Base-by-base conservation (phyloP, 2,329 filamentous ascomycete genomes). In the Macroventuria anomochaeta region DNA sequence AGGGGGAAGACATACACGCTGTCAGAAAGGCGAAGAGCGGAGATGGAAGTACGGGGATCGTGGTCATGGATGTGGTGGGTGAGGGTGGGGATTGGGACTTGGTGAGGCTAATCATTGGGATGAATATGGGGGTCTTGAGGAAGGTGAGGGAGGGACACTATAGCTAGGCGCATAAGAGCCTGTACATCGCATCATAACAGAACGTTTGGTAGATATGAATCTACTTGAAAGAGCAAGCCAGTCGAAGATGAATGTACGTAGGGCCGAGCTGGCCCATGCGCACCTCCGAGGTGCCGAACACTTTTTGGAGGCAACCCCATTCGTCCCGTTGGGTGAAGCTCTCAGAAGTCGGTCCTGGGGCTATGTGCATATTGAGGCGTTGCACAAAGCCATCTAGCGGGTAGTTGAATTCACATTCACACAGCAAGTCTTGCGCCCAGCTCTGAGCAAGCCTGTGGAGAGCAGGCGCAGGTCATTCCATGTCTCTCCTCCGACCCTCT, bases 11-110 rank as follows among this genome's bases (percentile, higher is more conserved):
- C 34, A 69, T 73, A 59, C 23, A 8, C n/a, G n/a, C n/a, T 25
- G 33, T 66, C 77, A 79, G 38, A 78, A 87, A 28, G 87, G 88
- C 37, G 20, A 58, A 61, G 41, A 38, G 20, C 7, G 71, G 71
- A 1, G 87, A 91, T 67, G 92, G 89, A 23, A 83, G 86, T 5
- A 96, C 93, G 1, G 95, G 95, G 3, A 86, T 97, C 54, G 87
- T 97, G 37, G 88, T 97, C 21, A 95, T 89, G 57, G 95, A 99
- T 75, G 97, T 90, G 90, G 93, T 97, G 43, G 95, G 95, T 2
- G 80, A 87, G 56, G 82, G 87, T 58, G 92, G 88, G 0, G 89
- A 97, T 75, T 99, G 93, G 93, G 92, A 97, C 77, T 76, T 97
- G 48, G 85, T 96, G 29, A 84, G 88, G 59, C 90, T 90, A 75